Base-by-base conservation (phyloP, 495 filamentous ascomycete species). In the Penicillium atrosanguineum region DNA sequence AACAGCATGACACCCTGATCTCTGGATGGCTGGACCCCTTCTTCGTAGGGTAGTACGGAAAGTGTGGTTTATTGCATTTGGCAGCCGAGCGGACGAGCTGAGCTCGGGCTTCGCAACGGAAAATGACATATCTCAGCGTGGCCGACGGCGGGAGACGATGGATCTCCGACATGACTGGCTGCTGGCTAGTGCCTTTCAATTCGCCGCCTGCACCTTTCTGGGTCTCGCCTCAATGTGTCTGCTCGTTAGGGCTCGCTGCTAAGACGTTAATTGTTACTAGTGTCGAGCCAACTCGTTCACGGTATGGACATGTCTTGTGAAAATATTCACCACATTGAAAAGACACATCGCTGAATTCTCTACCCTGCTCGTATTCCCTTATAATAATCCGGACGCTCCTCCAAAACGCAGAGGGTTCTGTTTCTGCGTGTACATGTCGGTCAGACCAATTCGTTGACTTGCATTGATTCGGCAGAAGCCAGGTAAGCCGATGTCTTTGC, bases 91-190 rank as follows among this genome's bases (percentile, higher is more conserved):
- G 41, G 44, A 46, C 50, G 55, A 61, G 57, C 63, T 66, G 63
- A 66, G 52, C 56, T 48, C 56, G 43, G 51, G 49, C 41, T 44
- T 50, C 48, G 50, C 46, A 26, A 50, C 28, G 19, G 46, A 62
- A 61, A 67, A 64, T 67, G 64, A 67, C 61, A 67, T 56, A 67
- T 67, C 64, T 40, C 53, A 60, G 52, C 50, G 55, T 39, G 20
- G 31, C 47, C 31, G 34, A 55, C 34, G 41, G 26, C 29, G 52
- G 40, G 45, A 52, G 52, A 44, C 29, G 44, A 44, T 43, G n/a
- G 15, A 45, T 39, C 46, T 38, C 49, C 21, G 26, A 20, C 48
- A 28, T 64, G 28, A 65, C 60, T 65, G 62, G 62, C 44, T 58
- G 38, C 18, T 40, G 44, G 42, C 37, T 48, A 52, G 50, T 14